Conservation (phyloP, 306 rosid species). For the Canavalia gladiata region DNA sequence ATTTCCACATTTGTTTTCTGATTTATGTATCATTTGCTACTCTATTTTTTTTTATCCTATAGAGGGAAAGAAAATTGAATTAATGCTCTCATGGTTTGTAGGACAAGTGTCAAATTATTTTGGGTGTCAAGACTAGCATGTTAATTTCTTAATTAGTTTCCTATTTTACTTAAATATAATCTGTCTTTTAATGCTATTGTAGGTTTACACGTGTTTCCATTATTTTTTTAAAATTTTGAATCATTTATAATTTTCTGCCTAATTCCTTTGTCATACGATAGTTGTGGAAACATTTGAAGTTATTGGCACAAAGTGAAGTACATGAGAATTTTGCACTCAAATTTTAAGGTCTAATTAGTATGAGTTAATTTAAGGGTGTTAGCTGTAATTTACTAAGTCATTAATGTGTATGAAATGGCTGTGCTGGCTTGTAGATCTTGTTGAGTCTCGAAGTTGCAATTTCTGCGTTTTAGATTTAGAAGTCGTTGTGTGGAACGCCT, state of each 20-base stretch:
- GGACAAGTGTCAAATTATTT: background rate
- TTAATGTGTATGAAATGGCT: too few relatives aligned
- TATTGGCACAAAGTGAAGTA: background rate
- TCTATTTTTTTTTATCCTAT: background rate
- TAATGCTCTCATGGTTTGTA: background rate
- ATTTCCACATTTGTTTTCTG: slow-evolving; percentile 4
- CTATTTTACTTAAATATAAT: background rate
- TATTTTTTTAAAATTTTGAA: background rate
- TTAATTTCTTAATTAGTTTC: slow-evolving; percentile 13
- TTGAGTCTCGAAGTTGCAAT: too few relatives aligned
- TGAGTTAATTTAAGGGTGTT: too few relatives aligned
- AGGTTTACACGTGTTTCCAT: background rate
- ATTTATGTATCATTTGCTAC: slow-evolving; percentile 32
- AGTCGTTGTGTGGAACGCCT: too few relatives aligned
- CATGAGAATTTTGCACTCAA: background rate
- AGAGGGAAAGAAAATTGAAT: background rate
- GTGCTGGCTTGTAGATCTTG: too few relatives aligned
- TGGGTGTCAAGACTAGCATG: background rate
- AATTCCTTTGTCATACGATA: background rate
- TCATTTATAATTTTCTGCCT: background rate
- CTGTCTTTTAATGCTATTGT: background rate
- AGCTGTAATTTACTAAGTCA: too few relatives aligned
- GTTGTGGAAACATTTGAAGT: background rate
- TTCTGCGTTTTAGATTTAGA: too few relatives aligned
- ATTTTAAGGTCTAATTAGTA: too few relatives aligned